Conservation (phyloP, 306 rosid species). For the Lotus japonicus region DNA sequence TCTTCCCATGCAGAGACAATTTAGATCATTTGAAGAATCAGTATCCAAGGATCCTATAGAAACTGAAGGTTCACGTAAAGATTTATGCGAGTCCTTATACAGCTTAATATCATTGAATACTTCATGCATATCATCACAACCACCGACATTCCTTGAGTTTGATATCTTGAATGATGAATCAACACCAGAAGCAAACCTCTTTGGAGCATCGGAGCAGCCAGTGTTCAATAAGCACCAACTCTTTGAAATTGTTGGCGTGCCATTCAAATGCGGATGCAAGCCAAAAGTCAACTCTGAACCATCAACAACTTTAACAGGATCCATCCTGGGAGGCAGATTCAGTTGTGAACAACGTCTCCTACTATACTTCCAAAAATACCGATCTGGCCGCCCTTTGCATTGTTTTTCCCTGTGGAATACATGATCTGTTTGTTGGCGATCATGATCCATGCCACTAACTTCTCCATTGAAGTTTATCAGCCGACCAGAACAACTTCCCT, state of each 20-base stretch:
- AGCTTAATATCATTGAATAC: conserved; percentile 1
- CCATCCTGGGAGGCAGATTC: background rate
- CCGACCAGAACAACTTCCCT: conserved; percentile 44
- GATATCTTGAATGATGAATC: conserved; percentile 20
- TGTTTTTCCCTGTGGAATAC: conserved; percentile 16
- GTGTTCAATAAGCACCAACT: conserved; percentile 34
- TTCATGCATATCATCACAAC: conserved; percentile 14
- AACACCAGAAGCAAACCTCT: conserved; percentile 6
- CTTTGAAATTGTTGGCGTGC: conserved; percentile 25
- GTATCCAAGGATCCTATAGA: conserved; percentile 24
- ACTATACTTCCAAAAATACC: conserved; percentile 41
- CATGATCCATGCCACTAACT: conserved; percentile 32
- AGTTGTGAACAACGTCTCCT: conserved; percentile 29
- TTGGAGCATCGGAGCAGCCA: conserved; percentile 16
- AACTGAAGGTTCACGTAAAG: conserved; percentile 22
- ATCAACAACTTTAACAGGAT: conserved; percentile 26
- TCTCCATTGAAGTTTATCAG: conserved; percentile 24
- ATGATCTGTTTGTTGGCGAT: conserved; percentile 28
- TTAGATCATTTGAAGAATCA: conserved; percentile 31
- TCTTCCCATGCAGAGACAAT: conserved; percentile 10
- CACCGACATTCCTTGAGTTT: conserved; percentile 2
- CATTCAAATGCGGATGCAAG: conserved; percentile 35
- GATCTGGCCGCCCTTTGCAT: conserved; percentile 30
- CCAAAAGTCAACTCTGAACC: conserved; percentile 29
- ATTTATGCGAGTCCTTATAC: background rate